phyloP scores from a whole-genome alignment of 768 basidiomycete genomes.

The Lentinula boryana region DNA sequence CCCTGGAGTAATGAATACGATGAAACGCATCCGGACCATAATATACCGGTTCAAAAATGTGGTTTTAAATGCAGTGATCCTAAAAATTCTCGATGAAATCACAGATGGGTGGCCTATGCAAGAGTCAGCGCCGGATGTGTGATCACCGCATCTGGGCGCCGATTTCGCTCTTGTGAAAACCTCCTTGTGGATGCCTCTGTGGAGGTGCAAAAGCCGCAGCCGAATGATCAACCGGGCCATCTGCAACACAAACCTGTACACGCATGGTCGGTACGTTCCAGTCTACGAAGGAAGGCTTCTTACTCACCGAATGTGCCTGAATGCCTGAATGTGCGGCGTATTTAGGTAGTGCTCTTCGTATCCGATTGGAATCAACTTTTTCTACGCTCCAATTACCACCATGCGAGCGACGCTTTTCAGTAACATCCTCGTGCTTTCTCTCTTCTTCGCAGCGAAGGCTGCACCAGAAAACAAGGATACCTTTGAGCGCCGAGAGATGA shows the following conservation, averaged over 20 bases:
- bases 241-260: not conserved
- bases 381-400: not conserved
- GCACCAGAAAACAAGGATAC: conserved; percentile 2
- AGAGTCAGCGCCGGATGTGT: not conserved
- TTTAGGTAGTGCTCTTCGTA: not conserved
- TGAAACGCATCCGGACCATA: not conserved
- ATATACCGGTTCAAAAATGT: not conserved
- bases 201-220: not conserved
- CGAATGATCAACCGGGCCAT: not conserved
- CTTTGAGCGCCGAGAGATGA: not conserved
- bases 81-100: not conserved
- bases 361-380: not conserved
- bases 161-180: not conserved
- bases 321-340: not conserved
- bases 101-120: not conserved
- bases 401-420: not conserved
- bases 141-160: not conserved
- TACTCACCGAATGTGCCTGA: not conserved
- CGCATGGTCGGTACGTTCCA: not conserved
- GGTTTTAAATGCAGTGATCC: not conserved
- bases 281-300: not conserved
- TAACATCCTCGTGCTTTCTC: not conserved
- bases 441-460: not conserved
- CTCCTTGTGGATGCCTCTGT: not conserved
- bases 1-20: not conserved